A percentile compares a stretch with the other conserved stretches of the same genome.
These are phyloP conservation scores for Aspergillus vadensis DNA, from an alignment of 2,329 filamentous ascomycete species.

Conservation along the genomic window DNA sequence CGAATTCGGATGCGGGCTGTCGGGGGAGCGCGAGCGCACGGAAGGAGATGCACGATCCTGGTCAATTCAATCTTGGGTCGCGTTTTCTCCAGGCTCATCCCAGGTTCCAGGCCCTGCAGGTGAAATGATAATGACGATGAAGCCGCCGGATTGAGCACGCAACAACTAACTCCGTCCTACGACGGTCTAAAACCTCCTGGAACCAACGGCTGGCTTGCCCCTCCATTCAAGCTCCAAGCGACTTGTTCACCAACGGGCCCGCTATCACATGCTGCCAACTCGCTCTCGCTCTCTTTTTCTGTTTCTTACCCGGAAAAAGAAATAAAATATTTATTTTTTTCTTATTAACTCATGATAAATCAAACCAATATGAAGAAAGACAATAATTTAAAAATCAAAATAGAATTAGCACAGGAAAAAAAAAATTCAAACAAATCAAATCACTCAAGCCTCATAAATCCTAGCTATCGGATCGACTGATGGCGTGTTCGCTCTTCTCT, in stretches of 20 bases:
- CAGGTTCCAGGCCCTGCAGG: slow-evolving; percentile 6
- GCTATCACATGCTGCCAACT: slow-evolving; percentile 26
- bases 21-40: slow-evolving; percentile 4
- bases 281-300: background rate
- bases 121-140: slow-evolving; percentile 7
- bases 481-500: slow-evolving; percentile 14
- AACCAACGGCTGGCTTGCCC: slow-evolving; percentile 11
- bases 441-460: background rate
- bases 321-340: background rate
- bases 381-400: background rate
- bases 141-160: background rate
- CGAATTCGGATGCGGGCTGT: slow-evolving; percentile 19
- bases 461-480: slow-evolving; percentile 1
- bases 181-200: slow-evolving; percentile 6
- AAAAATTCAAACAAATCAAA: background rate
- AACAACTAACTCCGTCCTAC: slow-evolving; percentile 2
- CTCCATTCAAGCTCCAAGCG: background rate
- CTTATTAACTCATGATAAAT: background rate
- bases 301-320: slow-evolving; percentile 7
- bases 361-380: slow-evolving; percentile 6
- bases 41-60: slow-evolving; percentile 10
- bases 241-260: slow-evolving; percentile 14
- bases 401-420: slow-evolving; percentile 1
- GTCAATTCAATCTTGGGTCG: slow-evolving; percentile 7
- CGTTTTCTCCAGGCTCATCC: background rate